phyloP scores from a whole-genome alignment of 1,139 yeast genomes.

The Scheffersomyces stambukii region DNA sequence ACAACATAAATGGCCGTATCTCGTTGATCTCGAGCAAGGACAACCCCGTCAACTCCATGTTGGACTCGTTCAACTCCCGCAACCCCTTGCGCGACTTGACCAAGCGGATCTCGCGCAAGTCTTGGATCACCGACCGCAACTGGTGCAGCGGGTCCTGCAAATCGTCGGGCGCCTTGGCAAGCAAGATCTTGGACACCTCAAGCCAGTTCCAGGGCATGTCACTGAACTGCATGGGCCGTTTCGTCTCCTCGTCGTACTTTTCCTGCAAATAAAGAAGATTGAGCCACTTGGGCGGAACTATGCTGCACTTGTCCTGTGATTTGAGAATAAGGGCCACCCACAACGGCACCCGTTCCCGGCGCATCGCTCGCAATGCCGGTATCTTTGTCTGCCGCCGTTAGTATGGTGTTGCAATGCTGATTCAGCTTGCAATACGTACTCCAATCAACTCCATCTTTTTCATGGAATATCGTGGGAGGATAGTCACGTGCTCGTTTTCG shows the following conservation, averaged over 20 bases:
- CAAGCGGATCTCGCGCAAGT: slow-evolving; percentile 76
- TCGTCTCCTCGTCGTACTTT: slow-evolving; percentile 65
- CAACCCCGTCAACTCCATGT: slow-evolving; percentile 78
- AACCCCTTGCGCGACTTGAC: slow-evolving; percentile 81
- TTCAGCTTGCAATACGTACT: slow-evolving; percentile 23
- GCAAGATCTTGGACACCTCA: slow-evolving; percentile 65
- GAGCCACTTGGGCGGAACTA: slow-evolving; percentile 90
- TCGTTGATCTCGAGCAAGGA: slow-evolving; percentile 85
- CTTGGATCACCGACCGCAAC: slow-evolving; percentile 70
- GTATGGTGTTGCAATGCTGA: slow-evolving; percentile 9
- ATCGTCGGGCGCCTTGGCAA: slow-evolving; percentile 72
- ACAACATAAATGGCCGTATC: slow-evolving; percentile 72
- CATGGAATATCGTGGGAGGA: slow-evolving; percentile 73
- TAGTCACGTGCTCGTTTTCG: slow-evolving; percentile 69
- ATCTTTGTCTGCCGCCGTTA: slow-evolving; percentile 31
- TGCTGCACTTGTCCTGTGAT: slow-evolving; percentile 79
- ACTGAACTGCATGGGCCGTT: slow-evolving; percentile 56
- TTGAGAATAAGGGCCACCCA: slow-evolving; percentile 87
- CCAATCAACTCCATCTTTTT: slow-evolving; percentile 63
- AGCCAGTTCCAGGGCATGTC: slow-evolving; percentile 86
- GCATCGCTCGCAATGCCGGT: slow-evolving; percentile 62
- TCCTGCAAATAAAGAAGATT: slow-evolving; percentile 49
- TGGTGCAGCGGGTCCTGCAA: slow-evolving; percentile 61
- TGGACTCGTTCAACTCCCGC: slow-evolving; percentile 72
- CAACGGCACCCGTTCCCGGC: slow-evolving; percentile 68